phyloP scores from a whole-genome alignment of 108 stramenopile species.

The Nannochloropsis gaditana region DNA sequence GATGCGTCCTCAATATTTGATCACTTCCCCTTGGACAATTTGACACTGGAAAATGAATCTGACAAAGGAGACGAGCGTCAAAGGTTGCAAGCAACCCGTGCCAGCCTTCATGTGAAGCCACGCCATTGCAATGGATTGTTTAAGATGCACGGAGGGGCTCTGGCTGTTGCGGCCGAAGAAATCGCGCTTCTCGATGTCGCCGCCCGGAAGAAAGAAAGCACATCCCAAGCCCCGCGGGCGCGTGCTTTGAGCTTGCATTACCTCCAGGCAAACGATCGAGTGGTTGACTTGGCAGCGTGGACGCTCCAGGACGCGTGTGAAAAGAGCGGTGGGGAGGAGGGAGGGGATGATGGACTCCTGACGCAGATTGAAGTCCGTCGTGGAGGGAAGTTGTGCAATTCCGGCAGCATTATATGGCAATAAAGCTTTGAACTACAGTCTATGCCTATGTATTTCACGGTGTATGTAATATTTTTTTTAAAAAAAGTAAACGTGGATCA shows the following conservation, averaged over 20 bases:
- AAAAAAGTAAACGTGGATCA: too few relatives aligned
- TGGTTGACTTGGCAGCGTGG: not conserved
- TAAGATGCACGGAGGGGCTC: slow-evolving; percentile 14
- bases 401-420: not conserved
- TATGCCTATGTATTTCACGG: too few relatives aligned
- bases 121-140: slow-evolving; percentile 8
- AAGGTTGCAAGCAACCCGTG: not conserved
- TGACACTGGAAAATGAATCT: not conserved
- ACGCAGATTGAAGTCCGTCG: not conserved
- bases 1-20: not conserved
- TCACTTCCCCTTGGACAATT: not conserved
- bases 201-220: not conserved
- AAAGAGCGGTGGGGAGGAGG: not conserved
- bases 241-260: slow-evolving; percentile 1
- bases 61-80: not conserved
- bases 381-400: not conserved
- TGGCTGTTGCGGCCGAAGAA: not conserved
- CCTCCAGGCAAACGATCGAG: not conserved
- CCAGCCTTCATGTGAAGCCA: not conserved
- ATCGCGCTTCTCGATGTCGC: not conserved
- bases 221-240: not conserved
- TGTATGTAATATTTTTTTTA: too few relatives aligned
- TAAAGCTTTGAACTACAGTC: not conserved
- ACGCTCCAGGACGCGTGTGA: not conserved
- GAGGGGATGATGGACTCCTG: not conserved